A percentile compares a stretch with the other conserved stretches of the same genome.
These are phyloP conservation scores for Amanita pseudoporphyria DNA, from an alignment of 768 basidiomycete genomes.

Conservation along the genomic window DNA sequence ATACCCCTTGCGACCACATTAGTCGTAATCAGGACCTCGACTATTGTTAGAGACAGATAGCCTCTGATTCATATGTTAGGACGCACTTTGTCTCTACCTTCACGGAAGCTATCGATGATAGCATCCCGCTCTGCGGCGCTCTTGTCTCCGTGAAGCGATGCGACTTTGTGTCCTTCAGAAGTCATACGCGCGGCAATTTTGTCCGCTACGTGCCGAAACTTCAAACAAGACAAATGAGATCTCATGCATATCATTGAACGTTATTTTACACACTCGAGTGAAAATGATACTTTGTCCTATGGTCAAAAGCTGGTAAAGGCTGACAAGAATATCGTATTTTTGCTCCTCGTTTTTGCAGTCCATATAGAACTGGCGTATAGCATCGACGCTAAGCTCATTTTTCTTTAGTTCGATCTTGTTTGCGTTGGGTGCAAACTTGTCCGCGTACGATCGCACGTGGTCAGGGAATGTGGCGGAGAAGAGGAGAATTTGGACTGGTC, in stretches of 20 bases:
- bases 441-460: slow-evolving; percentile 84
- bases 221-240: slow-evolving; percentile 5
- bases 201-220: slow-evolving; percentile 92
- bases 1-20: slow-evolving; percentile 98
- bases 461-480: slow-evolving; percentile 99
- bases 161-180: slow-evolving; percentile 91
- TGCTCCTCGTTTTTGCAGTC: slow-evolving; percentile 86
- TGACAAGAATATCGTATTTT: slow-evolving; percentile 93
- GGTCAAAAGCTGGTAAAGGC: slow-evolving; percentile 81
- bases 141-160: slow-evolving; percentile 92
- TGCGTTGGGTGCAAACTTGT: slow-evolving; percentile 85
- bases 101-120: slow-evolving; percentile 91
- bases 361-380: slow-evolving; percentile 97
- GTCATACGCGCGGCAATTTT: slow-evolving; percentile 86
- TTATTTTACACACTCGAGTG: slow-evolving; percentile 57
- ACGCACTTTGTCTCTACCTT: slow-evolving; percentile 86
- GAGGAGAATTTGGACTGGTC: slow-evolving; percentile 74
- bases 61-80: not conserved
- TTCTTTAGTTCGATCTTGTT: slow-evolving; percentile 95
- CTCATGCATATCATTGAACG: slow-evolving; percentile 1
- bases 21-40: slow-evolving; percentile 80
- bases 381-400: slow-evolving; percentile 89
- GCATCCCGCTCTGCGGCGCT: slow-evolving; percentile 83
- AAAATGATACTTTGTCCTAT: slow-evolving; percentile 99
- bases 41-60: not conserved